These are phyloP conservation scores for Blastobotrys terrestris DNA, from an alignment of 805 yeast species.

Conservation along the genomic window DNA sequence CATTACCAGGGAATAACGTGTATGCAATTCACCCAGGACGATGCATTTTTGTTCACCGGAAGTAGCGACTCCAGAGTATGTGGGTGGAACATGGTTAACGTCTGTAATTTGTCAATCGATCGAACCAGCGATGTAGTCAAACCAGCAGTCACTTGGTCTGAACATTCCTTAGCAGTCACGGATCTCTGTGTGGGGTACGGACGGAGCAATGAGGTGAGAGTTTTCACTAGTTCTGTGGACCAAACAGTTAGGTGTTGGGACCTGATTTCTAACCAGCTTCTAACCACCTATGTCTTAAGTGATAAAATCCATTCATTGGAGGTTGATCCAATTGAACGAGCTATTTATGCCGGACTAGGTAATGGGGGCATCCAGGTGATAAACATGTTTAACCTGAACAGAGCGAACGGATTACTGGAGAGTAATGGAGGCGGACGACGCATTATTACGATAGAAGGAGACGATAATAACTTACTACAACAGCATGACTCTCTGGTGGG, in stretches of 20 bases:
- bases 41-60: conserved; percentile 63
- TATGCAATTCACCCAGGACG: conserved; percentile 55
- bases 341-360: conserved; percentile 60
- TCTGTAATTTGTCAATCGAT: conserved; percentile 37
- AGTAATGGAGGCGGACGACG: conserved; percentile 57
- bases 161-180: conserved; percentile 43
- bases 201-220: conserved; percentile 48
- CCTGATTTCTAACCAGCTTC: conserved; percentile 38
- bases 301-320: conserved; percentile 50
- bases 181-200: conserved; percentile 48
- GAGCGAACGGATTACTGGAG: conserved; percentile 38
- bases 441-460: conserved; percentile 38
- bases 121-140: conserved; percentile 26
- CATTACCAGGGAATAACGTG: conserved; percentile 75
- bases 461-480: conserved; percentile 19
- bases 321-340: conserved; percentile 74
- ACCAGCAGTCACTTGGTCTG: conserved; percentile 25
- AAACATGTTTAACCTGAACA: conserved; percentile 41
- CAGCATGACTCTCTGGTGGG: conserved; percentile 39
- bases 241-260: conserved; percentile 70
- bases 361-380: conserved; percentile 57
- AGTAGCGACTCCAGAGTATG: conserved; percentile 76
- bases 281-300: conserved; percentile 69
- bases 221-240: conserved; percentile 68
- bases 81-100: conserved; percentile 65